phyloP scores from a whole-genome alignment of 176 grass and related monocot species.

The Musa itinerans region DNA sequence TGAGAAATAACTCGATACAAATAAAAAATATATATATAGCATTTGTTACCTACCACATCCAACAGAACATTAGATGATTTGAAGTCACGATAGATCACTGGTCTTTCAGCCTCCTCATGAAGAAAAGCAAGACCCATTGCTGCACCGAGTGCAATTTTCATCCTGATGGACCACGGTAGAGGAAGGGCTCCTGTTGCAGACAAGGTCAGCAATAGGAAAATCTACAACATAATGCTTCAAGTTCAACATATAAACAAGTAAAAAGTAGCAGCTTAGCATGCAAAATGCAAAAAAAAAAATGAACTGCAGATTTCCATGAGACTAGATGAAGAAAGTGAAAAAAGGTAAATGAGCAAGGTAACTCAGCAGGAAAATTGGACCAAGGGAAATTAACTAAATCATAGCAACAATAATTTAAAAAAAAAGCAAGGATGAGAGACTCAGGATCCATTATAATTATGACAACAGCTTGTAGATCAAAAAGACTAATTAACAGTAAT shows the following conservation, averaged over 20 bases:
- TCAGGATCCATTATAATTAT: not conserved
- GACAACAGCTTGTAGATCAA: not conserved
- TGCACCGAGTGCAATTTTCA: constrained; percentile 99
- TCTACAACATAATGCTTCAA: not conserved
- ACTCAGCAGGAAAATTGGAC: too few species aligned
- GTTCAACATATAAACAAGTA: not conserved
- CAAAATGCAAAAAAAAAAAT: not conserved
- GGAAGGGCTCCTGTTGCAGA: constrained; percentile 57
- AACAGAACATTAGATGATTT: constrained; percentile 98
- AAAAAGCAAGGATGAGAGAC: not conserved
- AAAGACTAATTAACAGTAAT: not conserved
- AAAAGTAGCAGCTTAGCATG: not conserved
- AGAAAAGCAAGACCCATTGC: constrained; percentile 95
- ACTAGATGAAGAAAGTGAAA: not conserved
- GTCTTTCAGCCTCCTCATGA: constrained; percentile 99
- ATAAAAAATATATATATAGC: constrained; percentile 10
- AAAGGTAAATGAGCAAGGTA: too few species aligned
- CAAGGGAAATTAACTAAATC: not conserved
- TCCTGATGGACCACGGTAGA: constrained; percentile 86
- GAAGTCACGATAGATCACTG: constrained; percentile 98
- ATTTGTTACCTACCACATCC: constrained; percentile 49
- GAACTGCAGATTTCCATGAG: not conserved
- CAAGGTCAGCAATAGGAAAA: constrained; percentile 9
- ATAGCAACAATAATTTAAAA: not conserved
- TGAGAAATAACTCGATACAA: not conserved